Percentiles rank a stretch among this genome's conserved stretches.
Conservation (phyloP, 306 rosid genomes). For the Prunus mira region DNA sequence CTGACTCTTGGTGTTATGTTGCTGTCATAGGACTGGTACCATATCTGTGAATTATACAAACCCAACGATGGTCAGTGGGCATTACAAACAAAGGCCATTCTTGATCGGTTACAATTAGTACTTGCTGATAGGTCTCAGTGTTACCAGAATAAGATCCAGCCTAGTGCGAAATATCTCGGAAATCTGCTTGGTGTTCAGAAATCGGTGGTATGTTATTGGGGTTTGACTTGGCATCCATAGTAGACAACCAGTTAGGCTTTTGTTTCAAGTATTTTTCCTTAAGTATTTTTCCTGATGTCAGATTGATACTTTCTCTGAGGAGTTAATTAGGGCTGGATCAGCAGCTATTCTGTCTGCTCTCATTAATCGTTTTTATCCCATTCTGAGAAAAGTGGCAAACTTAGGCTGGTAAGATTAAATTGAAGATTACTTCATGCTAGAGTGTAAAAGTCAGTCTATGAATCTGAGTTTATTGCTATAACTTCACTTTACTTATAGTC, state of each 20-base stretch:
- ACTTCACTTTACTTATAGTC: neutral
- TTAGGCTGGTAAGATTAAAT: slow-evolving; percentile 25
- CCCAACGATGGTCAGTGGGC: slow-evolving; percentile 35
- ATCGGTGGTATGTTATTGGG: slow-evolving; percentile 23
- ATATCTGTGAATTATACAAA: slow-evolving; percentile 18
- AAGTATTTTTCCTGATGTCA: slow-evolving; percentile 12
- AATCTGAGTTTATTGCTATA: neutral
- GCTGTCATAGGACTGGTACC: slow-evolving; percentile 33
- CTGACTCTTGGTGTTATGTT: slow-evolving; percentile 2
- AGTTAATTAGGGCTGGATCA: slow-evolving; percentile 31
- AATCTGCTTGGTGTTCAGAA: slow-evolving; percentile 26
- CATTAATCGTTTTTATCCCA: slow-evolving; percentile 27
- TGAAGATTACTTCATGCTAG: neutral
- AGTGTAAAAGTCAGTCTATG: neutral
- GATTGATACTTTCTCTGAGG: slow-evolving; percentile 37
- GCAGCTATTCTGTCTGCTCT: slow-evolving; percentile 29
- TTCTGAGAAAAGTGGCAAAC: slow-evolving; percentile 30
- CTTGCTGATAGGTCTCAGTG: slow-evolving; percentile 35
- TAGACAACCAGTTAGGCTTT: neutral
- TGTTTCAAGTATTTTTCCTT: neutral
- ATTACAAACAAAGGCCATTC: slow-evolving; percentile 31
- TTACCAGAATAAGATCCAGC: slow-evolving; percentile 32
- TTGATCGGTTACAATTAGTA: slow-evolving; percentile 25
- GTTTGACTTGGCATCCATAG: slow-evolving; percentile 2
- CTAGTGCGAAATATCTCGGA: slow-evolving; percentile 30